phyloP scores from a whole-genome alignment of 306 rosid species.

The Calophaca sinica region DNA sequence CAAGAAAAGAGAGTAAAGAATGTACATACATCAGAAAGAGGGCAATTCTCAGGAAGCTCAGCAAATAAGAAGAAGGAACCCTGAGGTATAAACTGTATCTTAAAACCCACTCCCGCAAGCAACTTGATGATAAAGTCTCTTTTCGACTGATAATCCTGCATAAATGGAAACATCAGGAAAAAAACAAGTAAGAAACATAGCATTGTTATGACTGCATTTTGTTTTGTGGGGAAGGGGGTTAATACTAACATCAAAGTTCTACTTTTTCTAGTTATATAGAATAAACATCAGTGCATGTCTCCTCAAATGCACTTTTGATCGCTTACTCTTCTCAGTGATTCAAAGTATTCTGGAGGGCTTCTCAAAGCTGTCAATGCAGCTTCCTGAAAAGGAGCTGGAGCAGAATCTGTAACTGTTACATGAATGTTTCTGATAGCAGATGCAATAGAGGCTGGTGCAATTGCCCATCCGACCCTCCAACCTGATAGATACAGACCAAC shows the following conservation, averaged over 20 bases:
- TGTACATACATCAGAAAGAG: slow-evolving; percentile 71
- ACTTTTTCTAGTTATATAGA: slow-evolving; percentile 3
- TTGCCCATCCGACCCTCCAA: slow-evolving; percentile 97
- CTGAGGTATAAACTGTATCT: slow-evolving; percentile 77
- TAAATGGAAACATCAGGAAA: slow-evolving; percentile 26
- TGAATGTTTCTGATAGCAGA: slow-evolving; percentile 87
- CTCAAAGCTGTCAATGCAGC: slow-evolving; percentile 83
- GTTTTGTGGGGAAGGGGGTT: neutral
- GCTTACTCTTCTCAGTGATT: slow-evolving; percentile 67
- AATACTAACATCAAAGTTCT: slow-evolving; percentile 17
- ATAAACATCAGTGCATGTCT: neutral
- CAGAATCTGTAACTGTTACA: slow-evolving; percentile 66
- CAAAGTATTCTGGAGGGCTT: slow-evolving; percentile 73
- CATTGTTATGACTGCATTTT: neutral
- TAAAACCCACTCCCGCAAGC: slow-evolving; percentile 70
- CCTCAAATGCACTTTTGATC: slow-evolving; percentile 14
- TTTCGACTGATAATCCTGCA: slow-evolving; percentile 81
- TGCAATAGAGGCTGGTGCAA: slow-evolving; percentile 77
- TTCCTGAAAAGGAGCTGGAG: slow-evolving; percentile 95
- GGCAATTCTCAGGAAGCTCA: slow-evolving; percentile 72
- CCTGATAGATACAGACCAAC: slow-evolving; percentile 58
- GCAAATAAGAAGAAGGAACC: slow-evolving; percentile 83
- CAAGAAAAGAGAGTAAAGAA: slow-evolving; percentile 24
- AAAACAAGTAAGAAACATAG: slow-evolving; percentile 14
- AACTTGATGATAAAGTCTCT: slow-evolving; percentile 68